phyloP scores from a whole-genome alignment of 2,329 filamentous ascomycete species.

The Thermomyces lanuginosus region DNA sequence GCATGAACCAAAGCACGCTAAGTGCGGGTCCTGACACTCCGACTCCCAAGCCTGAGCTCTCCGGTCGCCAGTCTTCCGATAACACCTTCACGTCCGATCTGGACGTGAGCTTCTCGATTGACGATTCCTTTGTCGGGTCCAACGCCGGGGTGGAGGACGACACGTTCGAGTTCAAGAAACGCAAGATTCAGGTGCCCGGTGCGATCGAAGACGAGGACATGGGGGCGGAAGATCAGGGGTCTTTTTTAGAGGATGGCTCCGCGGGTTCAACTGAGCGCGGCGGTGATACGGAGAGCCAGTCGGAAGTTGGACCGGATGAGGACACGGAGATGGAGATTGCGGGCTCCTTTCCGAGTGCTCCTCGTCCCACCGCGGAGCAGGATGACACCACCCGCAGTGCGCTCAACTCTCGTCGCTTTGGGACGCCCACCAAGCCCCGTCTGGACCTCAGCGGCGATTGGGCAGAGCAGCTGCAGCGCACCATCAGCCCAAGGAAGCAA shows the following conservation, averaged over 20 bases:
- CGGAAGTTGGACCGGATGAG: constrained; percentile 45
- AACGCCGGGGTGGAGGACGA: constrained; percentile 34
- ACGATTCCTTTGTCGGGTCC: constrained; percentile 26
- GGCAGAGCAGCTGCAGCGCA: constrained; percentile 85
- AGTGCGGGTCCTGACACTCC: constrained; percentile 36
- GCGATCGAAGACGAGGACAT: constrained; percentile 50
- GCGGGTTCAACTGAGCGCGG: constrained; percentile 56
- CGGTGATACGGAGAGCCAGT: constrained; percentile 42
- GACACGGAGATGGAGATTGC: constrained; percentile 70
- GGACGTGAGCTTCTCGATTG: constrained; percentile 24
- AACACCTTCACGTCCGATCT: constrained; percentile 21
- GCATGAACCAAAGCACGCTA: constrained; percentile 35
- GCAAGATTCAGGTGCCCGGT: constrained; percentile 52
- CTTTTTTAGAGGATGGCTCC: constrained; percentile 91
- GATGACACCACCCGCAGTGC: constrained; percentile 34
- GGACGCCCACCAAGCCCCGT: constrained; percentile 38
- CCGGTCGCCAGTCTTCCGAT: constrained; percentile 11
- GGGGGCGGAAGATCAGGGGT: constrained; percentile 44
- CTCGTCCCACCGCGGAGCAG: constrained; percentile 62
- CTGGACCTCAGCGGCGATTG: constrained; percentile 60
- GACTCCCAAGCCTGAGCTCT: constrained; percentile 24
- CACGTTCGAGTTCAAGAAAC: constrained; percentile 41
- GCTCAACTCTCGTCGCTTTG: constrained; percentile 18
- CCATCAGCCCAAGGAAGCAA: constrained; percentile 84
- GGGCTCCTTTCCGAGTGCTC: constrained; percentile 58